Evolutionary conservation across 139 green algal genomes (phyloP).

Genomic region (Asterochloris sp.): DNA sequence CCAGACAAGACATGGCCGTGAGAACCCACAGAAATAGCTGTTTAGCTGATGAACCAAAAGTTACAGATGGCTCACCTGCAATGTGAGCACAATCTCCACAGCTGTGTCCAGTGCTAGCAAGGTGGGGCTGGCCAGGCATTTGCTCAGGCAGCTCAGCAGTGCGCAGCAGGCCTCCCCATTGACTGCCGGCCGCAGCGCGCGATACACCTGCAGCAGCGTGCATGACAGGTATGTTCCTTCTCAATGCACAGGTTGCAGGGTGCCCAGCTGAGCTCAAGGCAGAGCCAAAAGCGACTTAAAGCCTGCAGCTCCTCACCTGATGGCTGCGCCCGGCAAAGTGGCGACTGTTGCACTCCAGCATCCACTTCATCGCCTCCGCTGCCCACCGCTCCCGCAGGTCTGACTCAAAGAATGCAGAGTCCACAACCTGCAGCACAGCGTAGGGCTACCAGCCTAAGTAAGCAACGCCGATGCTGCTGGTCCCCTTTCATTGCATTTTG

Average conservation of each 20-base stretch:
- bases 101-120: conserved; percentile 30
- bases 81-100: conserved; percentile 43
- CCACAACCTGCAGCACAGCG: not conserved
- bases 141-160: conserved; percentile 73
- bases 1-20: too few relatives aligned
- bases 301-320: conserved; percentile 45
- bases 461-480: not conserved
- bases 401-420: conserved; percentile 45
- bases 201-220: conserved; percentile 48
- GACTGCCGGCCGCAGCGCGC: conserved; percentile 64
- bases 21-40: too few relatives aligned
- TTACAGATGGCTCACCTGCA: conserved; percentile 23
- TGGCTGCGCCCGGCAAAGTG: conserved; percentile 71
- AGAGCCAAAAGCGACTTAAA: not conserved
- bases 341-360: conserved; percentile 50
- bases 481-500: not conserved
- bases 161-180: conserved; percentile 56
- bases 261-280: too few relatives aligned
- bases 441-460: not conserved
- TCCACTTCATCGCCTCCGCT: conserved; percentile 79
- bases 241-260: too few relatives aligned
- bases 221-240: too few relatives aligned
- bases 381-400: conserved; percentile 68
- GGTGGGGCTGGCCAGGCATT: conserved; percentile 51
- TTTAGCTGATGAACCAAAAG: too few relatives aligned